Evolutionary conservation across 1,139 yeast genomes (phyloP), one percentile per base, ranked within the genome.

Genomic region (Chernovozyma sophiae-reginae): DNA sequence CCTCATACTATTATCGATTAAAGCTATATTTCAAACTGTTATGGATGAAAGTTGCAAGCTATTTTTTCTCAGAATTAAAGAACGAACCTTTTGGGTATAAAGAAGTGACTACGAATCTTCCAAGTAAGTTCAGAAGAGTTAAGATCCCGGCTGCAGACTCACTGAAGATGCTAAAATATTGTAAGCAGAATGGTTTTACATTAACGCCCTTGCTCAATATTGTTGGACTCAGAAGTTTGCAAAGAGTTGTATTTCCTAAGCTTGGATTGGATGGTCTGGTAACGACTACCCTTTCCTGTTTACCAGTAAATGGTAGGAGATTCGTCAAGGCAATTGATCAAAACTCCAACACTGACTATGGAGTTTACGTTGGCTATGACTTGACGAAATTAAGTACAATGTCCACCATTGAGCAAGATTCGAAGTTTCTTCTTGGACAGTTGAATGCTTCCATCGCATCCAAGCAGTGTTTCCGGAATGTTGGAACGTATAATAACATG

Each of bases 261-360:
- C 38, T 53, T 14, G 34, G 29, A 4, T 38, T 46, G 27, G 36
- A 43, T 2, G 18, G 19, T 2, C 31, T 31, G 4, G 33, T 41
- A 2, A 46, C 44, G 16, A 44, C 56, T 1, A 40, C 48, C 8
- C 29, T 35, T 5, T 27, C 47, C 8, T 31, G 37, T 4, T 45
- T 58, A 11, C 56, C 55, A 2, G 36, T 59, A 16, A 45, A 54
- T 28, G 68, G 65, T 2, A 47, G 69, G 32, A 39, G 62, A 23
- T 62, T 48, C 33, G 25, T n/a, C 10, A 22, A 13, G 4, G 28
- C 12, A n/a, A 25, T 15, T 24, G 20, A 17, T n/a, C 12, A n/a
- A n/a, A n/a, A n/a, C n/a, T n/a, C n/a, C n/a, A 13, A 19, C 10
- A 16, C 25, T 4, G 15, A n/a, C 12, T 24, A 23, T 19, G 40